A percentile compares a stretch with the other conserved stretches of the same genome.
These are phyloP conservation scores for Centaurea solstitialis DNA, from an alignment of 129 eudicot genomes.

Conservation along the genomic window DNA sequence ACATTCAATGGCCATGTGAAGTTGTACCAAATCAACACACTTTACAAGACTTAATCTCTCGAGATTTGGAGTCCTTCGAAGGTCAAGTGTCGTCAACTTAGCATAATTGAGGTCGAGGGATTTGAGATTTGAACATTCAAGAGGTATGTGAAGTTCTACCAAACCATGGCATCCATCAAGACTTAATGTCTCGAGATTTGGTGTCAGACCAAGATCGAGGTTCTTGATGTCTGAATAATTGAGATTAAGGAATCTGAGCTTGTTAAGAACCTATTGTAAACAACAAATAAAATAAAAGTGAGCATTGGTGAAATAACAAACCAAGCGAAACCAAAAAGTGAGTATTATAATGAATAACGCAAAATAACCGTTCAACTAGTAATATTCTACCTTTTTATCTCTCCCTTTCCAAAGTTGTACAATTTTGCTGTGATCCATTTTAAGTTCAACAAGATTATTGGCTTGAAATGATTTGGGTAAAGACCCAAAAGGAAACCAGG, in stretches of 20 bases:
- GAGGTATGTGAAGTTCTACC: no score
- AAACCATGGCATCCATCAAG: no score
- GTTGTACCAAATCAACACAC: no score
- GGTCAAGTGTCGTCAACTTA: no score
- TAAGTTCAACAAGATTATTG: not conserved
- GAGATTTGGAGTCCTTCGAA: no score
- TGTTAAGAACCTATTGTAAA: constrained; percentile 6
- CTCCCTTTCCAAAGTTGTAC: not conserved
- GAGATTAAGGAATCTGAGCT: not conserved
- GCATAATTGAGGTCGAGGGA: no score
- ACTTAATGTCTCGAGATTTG: constrained; percentile 1
- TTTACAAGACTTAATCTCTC: no score
- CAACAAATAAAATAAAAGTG: not conserved
- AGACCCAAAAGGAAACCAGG: not conserved
- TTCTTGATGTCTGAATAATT: no score
- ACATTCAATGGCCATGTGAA: no score
- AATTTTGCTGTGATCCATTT: not conserved
- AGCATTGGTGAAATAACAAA: not conserved
- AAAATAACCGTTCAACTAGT: not conserved
- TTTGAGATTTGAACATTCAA: no score
- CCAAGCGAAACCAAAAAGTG: not conserved
- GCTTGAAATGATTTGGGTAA: constrained; percentile 1
- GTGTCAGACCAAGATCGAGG: no score
- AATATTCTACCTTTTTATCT: constrained; percentile 3
- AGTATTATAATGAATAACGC: not conserved